These are phyloP conservation scores for Penicillium sp. DNA, from an alignment of 2,329 filamentous ascomycete species.

Conservation along the genomic window DNA sequence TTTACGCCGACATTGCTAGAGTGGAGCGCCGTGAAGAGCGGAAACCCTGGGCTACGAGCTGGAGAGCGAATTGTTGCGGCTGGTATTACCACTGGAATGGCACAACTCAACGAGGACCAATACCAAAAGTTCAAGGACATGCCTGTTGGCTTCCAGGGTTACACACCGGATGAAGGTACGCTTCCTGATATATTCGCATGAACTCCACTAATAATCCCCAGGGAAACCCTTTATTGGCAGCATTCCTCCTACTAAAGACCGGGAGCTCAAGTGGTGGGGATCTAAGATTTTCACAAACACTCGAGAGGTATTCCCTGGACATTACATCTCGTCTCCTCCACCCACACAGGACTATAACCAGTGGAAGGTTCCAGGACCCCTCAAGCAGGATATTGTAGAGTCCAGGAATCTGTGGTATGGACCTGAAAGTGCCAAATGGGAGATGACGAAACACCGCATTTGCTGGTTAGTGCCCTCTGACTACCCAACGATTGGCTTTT, in stretches of 20 bases:
- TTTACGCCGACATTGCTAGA: constrained; percentile 40
- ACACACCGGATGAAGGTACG: constrained; percentile 36
- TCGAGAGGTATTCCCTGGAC: constrained; percentile 52
- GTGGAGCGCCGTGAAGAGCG: constrained; percentile 44
- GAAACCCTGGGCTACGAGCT: constrained; percentile 47
- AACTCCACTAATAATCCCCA: constrained; percentile 25
- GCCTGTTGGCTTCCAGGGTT: constrained; percentile 48
- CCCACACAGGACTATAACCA: constrained; percentile 55
- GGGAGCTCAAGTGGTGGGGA: constrained; percentile 59
- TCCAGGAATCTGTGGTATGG: constrained; percentile 60
- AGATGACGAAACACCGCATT: constrained; percentile 61
- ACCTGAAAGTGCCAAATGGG: constrained; percentile 54
- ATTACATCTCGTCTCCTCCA: constrained; percentile 57
- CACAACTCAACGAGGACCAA: constrained; percentile 41
- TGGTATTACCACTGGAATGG: constrained; percentile 49
- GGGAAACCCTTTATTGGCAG: constrained; percentile 56
- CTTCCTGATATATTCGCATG: neutral
- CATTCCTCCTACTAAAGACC: constrained; percentile 51
- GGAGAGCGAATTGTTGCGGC: constrained; percentile 49
- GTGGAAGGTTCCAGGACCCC: constrained; percentile 56
- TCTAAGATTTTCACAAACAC: constrained; percentile 59
- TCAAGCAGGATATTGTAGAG: constrained; percentile 59
- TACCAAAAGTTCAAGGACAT: constrained; percentile 40
- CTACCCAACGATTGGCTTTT: neutral
- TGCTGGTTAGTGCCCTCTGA: constrained; percentile 56